A percentile compares a stretch with the other conserved stretches of the same genome.
Conservation (phyloP, 257 asterid genomes). For the Galeopsis tetrahit region DNA sequence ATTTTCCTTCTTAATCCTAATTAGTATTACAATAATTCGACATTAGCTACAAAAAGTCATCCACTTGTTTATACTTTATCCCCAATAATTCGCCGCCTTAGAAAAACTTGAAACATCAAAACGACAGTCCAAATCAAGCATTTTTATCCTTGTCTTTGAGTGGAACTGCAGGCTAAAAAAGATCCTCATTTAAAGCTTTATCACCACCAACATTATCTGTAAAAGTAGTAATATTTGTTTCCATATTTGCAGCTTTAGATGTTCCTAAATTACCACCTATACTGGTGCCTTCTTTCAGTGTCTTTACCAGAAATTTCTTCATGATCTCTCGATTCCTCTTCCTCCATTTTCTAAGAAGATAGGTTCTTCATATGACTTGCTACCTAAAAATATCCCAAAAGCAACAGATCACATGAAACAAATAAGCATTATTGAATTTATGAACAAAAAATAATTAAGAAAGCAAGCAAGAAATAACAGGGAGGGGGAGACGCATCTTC, state of each 20-base stretch:
- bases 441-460: too few relatives aligned
- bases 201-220: slow-evolving; percentile 44
- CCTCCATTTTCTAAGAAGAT: slow-evolving; percentile 60
- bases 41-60: too few relatives aligned
- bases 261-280: slow-evolving; percentile 40
- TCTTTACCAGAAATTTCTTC: slow-evolving; percentile 44
- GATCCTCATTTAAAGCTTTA: slow-evolving; percentile 52
- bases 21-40: too few relatives aligned
- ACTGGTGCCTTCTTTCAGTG: slow-evolving; percentile 39
- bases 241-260: slow-evolving; percentile 36
- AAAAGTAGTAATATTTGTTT: slow-evolving; percentile 24
- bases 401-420: slow-evolving; percentile 18
- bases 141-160: slow-evolving; percentile 69
- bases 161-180: slow-evolving; percentile 66
- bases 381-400: slow-evolving; percentile 40
- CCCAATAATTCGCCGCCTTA: too few relatives aligned
- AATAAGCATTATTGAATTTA: too few relatives aligned
- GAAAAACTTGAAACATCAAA: too few relatives aligned
- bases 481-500: too few relatives aligned
- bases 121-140: neutral
- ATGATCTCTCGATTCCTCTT: slow-evolving; percentile 52
- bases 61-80: too few relatives aligned
- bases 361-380: slow-evolving; percentile 37
- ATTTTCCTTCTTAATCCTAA: too few relatives aligned
- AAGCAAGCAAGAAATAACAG: too few relatives aligned